These are phyloP conservation scores for Abrus precatorius DNA, from an alignment of 306 rosid genomes.

Conservation along the genomic window DNA sequence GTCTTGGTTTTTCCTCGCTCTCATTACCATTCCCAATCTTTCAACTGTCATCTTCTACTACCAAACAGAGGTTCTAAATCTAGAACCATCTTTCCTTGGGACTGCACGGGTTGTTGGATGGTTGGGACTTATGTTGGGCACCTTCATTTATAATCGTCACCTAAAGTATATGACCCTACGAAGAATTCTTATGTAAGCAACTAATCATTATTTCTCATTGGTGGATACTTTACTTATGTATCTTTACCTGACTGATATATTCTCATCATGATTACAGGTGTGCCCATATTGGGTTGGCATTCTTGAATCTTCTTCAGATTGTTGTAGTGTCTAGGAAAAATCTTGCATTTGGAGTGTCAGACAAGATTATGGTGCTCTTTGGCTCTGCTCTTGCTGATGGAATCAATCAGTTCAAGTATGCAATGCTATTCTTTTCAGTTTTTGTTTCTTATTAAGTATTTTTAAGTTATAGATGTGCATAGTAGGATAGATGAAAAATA, in stretches of 20 bases:
- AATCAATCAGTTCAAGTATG: slow-evolving; percentile 83
- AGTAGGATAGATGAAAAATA: slow-evolving; percentile 13
- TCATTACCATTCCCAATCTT: slow-evolving; percentile 72
- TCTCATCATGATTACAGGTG: slow-evolving; percentile 61
- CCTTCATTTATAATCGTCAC: slow-evolving; percentile 67
- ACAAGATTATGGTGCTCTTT: slow-evolving; percentile 71
- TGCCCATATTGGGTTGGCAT: slow-evolving; percentile 71
- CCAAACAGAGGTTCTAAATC: slow-evolving; percentile 74
- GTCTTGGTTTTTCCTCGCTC: slow-evolving; percentile 93
- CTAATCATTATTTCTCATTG: slow-evolving; percentile 11
- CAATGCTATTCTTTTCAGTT: slow-evolving; percentile 38
- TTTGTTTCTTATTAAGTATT: slow-evolving; percentile 5
- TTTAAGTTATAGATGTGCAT: slow-evolving; percentile 12
- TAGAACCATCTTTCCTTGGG: slow-evolving; percentile 86
- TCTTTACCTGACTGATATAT: slow-evolving; percentile 40
- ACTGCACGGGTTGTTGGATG: slow-evolving; percentile 79
- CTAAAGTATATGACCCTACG: slow-evolving; percentile 77
- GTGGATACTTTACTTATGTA: slow-evolving; percentile 1
- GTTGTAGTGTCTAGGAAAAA: slow-evolving; percentile 69
- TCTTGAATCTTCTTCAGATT: slow-evolving; percentile 69
- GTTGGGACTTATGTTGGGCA: slow-evolving; percentile 88
- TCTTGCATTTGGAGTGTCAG: slow-evolving; percentile 67
- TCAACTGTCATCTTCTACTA: slow-evolving; percentile 83
- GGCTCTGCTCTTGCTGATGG: slow-evolving; percentile 83
- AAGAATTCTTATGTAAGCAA: slow-evolving; percentile 77